Evolutionary conservation across 345 rosid genomes (phyloP).

Genomic region (Eucalyptus pauciflora): DNA sequence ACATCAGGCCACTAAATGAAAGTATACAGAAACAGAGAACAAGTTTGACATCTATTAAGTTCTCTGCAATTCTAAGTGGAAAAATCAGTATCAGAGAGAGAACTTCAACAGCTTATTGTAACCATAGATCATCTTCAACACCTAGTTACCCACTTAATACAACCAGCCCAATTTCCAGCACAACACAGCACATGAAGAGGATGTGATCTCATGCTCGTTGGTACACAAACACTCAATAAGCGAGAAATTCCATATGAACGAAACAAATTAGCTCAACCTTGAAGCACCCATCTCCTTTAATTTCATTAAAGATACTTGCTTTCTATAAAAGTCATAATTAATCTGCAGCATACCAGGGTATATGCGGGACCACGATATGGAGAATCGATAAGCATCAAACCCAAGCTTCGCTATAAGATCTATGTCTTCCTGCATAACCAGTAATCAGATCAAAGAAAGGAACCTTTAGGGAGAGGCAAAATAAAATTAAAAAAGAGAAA

Average conservation of each 20-base stretch:
- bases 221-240: background rate
- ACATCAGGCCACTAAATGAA: background rate
- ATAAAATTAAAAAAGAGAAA: background rate
- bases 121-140: background rate
- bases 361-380: constrained; percentile 91
- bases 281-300: background rate
- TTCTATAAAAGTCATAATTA: background rate
- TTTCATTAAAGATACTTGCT: background rate
- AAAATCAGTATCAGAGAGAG: background rate
- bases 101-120: background rate
- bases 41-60: background rate
- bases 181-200: background rate
- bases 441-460: background rate
- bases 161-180: background rate
- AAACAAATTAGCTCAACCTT: background rate
- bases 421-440: constrained; percentile 65
- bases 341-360: constrained; percentile 48
- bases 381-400: constrained; percentile 79
- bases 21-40: background rate
- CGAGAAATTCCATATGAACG: background rate
- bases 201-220: background rate
- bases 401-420: constrained; percentile 61
- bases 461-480: background rate
- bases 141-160: background rate
- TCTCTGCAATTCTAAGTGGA: background rate